Evolutionary conservation across 495 filamentous ascomycete species (phyloP).

Genomic region (Xylaria palmicola): DNA sequence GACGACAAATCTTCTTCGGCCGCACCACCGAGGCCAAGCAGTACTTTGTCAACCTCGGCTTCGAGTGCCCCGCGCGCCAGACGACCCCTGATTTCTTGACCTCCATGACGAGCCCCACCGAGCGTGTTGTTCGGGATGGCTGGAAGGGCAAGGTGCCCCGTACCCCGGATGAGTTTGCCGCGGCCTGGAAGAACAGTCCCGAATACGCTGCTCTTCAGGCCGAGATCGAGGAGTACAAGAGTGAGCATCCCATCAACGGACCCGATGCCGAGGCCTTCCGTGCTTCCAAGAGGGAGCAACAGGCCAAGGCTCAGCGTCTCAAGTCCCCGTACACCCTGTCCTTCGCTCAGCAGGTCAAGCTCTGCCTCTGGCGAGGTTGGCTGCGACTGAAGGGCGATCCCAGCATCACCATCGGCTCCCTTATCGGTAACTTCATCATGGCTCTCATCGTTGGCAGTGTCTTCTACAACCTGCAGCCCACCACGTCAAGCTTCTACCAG

Average conservation of each 20-base stretch:
- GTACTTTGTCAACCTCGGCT: conserved; percentile 75
- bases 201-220: conserved; percentile 62
- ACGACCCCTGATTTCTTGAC: conserved; percentile 82
- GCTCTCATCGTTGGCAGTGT: conserved; percentile 76
- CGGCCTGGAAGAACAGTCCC: conserved; percentile 70
- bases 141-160: conserved; percentile 65
- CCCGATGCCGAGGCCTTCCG: conserved; percentile 66
- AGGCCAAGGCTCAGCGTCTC: conserved; percentile 60
- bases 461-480: conserved; percentile 69
- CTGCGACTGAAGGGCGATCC: conserved; percentile 67
- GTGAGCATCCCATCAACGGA: conserved; percentile 60
- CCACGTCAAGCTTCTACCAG: conserved; percentile 70
- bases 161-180: conserved; percentile 75
- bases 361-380: conserved; percentile 77
- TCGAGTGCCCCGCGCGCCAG: conserved; percentile 67
- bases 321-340: conserved; percentile 79
- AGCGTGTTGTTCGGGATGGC: conserved; percentile 62
- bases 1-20: conserved; percentile 82
- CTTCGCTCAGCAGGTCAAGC: conserved; percentile 63
- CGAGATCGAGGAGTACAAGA: conserved; percentile 72
- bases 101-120: conserved; percentile 69
- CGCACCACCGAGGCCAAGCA: conserved; percentile 57
- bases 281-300: conserved; percentile 62
- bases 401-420: conserved; percentile 63
- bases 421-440: conserved; percentile 74